Percentiles rank a stretch among this genome's conserved stretches.
phyloP scores from a whole-genome alignment of 202 grass and related monocot species.

The Elaeis oleifera region DNA sequence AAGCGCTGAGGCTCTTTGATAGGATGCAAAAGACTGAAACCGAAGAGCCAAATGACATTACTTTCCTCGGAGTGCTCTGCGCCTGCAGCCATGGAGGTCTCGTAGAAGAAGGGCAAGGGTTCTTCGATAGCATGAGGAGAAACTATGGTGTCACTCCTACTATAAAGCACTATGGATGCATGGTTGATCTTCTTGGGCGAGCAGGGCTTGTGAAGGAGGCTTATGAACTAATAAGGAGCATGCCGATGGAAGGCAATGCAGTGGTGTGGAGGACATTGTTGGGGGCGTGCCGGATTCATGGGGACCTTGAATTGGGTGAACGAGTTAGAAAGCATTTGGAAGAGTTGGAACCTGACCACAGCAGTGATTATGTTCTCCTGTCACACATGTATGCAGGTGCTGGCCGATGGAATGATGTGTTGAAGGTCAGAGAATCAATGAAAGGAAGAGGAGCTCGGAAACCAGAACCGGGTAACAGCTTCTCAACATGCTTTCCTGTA shows the following conservation, averaged over 20 bases:
- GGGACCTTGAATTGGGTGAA: conserved; percentile 11
- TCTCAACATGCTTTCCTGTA: neutral
- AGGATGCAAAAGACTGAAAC: conserved; percentile 2
- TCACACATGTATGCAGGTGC: conserved; percentile 12
- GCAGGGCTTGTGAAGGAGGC: conserved; percentile 13
- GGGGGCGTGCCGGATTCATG: conserved; percentile 13
- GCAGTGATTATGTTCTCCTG: conserved; percentile 22
- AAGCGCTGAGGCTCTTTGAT: conserved; percentile 15
- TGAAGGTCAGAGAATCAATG: conserved; percentile 18
- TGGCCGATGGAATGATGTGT: conserved; percentile 17
- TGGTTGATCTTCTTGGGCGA: conserved; percentile 18
- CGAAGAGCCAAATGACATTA: conserved; percentile 14
- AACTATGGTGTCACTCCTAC: conserved; percentile 2
- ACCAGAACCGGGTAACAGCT: conserved; percentile 15
- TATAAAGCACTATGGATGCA: conserved; percentile 19
- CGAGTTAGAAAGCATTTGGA: conserved; percentile 6
- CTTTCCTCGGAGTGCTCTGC: conserved; percentile 20
- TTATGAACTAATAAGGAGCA: conserved; percentile 10
- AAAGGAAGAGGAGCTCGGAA: conserved; percentile 11
- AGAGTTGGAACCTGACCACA: conserved; percentile 18
- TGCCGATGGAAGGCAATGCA: conserved; percentile 17
- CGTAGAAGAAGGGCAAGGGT: conserved; percentile 4
- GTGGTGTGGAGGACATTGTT: conserved; percentile 28
- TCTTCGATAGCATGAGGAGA: conserved; percentile 15
- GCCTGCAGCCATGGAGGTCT: conserved; percentile 22